phyloP scores from a whole-genome alignment of 1,139 yeast genomes.

The Scheffersomyces lignicola region DNA sequence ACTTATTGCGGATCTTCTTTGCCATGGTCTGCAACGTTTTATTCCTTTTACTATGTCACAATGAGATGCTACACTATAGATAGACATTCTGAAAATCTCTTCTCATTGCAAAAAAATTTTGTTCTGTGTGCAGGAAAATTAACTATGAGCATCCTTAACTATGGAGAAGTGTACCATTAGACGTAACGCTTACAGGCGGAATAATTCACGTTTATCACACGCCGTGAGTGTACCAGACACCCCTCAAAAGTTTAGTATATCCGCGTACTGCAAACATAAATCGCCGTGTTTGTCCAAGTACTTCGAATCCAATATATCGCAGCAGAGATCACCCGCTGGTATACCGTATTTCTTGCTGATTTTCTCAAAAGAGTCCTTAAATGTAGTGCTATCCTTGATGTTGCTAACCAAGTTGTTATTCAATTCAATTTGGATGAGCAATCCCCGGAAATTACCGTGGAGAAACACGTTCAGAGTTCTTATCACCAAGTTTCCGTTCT shows the following conservation, averaged over 20 bases:
- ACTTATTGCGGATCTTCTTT: slow-evolving; percentile 8
- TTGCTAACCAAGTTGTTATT: slow-evolving; percentile 18
- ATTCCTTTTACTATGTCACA: not conserved
- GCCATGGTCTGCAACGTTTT: slow-evolving; percentile 7
- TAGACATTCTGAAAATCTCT: slow-evolving; percentile 1
- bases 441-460: slow-evolving; percentile 74
- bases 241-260: slow-evolving; percentile 40
- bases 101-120: slow-evolving; percentile 2
- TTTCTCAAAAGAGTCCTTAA: slow-evolving; percentile 23
- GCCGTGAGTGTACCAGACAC: no score
- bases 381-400: slow-evolving; percentile 12
- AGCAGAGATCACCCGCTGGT: slow-evolving; percentile 41
- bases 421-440: slow-evolving; percentile 58
- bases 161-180: no score
- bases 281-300: slow-evolving; percentile 40
- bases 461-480: slow-evolving; percentile 70
- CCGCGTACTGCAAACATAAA: slow-evolving; percentile 47
- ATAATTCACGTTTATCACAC: no score
- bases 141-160: not conserved
- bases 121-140: not conserved
- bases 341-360: slow-evolving; percentile 39
- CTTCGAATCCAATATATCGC: slow-evolving; percentile 29
- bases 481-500: slow-evolving; percentile 45
- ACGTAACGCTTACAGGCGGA: no score
- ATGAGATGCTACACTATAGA: not conserved